phyloP scores from a whole-genome alignment of 2,329 filamentous ascomycete species.

The Sporothrix euskadiensis region DNA sequence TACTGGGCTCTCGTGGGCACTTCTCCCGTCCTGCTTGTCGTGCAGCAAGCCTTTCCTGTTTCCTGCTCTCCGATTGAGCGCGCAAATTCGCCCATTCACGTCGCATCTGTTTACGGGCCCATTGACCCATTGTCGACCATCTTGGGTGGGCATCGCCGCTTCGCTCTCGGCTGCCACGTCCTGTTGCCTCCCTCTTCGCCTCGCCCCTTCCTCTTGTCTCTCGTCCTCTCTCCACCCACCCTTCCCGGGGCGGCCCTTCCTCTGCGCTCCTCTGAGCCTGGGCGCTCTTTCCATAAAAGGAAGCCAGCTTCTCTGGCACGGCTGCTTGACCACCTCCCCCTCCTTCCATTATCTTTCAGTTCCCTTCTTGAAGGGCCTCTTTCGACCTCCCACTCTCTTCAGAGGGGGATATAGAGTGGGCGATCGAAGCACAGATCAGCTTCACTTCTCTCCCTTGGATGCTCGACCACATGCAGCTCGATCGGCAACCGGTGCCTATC shows the following conservation, averaged over 20 bases:
- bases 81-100: not conserved
- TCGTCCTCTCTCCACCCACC: constrained; percentile 12
- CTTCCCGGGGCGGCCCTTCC: constrained; percentile 13
- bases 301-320: not conserved
- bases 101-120: not conserved
- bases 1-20: constrained; percentile 7
- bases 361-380: not conserved
- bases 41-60: not conserved
- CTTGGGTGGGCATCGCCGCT: constrained; percentile 14
- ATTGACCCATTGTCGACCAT: constrained; percentile 6
- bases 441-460: not conserved
- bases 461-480: not conserved
- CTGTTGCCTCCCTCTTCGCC: constrained; percentile 8
- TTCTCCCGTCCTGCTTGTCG: not conserved
- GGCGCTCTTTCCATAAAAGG: not conserved
- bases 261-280: not conserved
- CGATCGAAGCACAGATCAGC: not conserved
- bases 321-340: not conserved
- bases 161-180: not conserved
- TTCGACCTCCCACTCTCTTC: not conserved
- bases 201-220: not conserved
- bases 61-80: not conserved
- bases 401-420: constrained; percentile 1
- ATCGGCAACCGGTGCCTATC: not conserved
- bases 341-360: not conserved